Base-by-base conservation (phyloP, 139 green algal genomes). In the Picochlorum sp. region DNA sequence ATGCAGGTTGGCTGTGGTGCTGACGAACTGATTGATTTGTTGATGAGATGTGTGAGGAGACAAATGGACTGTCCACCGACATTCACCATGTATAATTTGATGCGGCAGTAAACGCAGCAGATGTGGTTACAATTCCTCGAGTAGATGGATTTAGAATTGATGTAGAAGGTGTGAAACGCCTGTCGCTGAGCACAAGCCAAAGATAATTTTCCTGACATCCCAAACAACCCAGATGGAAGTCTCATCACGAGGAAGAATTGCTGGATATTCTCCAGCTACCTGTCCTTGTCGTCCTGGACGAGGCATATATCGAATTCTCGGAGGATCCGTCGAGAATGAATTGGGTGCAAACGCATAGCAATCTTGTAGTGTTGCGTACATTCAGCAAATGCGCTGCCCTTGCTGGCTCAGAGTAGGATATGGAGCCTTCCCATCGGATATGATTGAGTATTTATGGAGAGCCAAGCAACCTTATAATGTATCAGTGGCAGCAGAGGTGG, bases 391-490 rank as follows among this genome's bases (percentile, higher is more conserved):
- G 83, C 49, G 90, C 91, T 55, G 92, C 69, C 3, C 71, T 92
- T 28, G 86, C 83, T 26, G 87, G 4, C 58, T 94, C 24, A 62
- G 86, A 54, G 82, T 83, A 14, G 74, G 74, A 4, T 78, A 87
- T 61, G 72, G 79, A 34, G 63, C 76, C 21, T 93, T 95, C 65
- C 81, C 91, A 1, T 52, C 79, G 21, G 80, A 80, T 41, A 63
- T 95, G 34, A 85, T 94, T 5, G 63, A 90, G 50, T 97, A 90
- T 79, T 49, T 99, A 38, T 99, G 94, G 94, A 79, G 94, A 9
- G 90, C 90, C 45, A 98, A 98, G 81, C 92, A 99, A 79, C 94
- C 94, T 6, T 99, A 99, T 85, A 99, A 99, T 70, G 93, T 99
- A 37, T 94, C 84, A 2, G 94, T 94, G 2, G 90, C 88, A 20